phyloP scores from a whole-genome alignment of 2,329 filamentous ascomycete species.

The Thermochaetoides dissita region DNA sequence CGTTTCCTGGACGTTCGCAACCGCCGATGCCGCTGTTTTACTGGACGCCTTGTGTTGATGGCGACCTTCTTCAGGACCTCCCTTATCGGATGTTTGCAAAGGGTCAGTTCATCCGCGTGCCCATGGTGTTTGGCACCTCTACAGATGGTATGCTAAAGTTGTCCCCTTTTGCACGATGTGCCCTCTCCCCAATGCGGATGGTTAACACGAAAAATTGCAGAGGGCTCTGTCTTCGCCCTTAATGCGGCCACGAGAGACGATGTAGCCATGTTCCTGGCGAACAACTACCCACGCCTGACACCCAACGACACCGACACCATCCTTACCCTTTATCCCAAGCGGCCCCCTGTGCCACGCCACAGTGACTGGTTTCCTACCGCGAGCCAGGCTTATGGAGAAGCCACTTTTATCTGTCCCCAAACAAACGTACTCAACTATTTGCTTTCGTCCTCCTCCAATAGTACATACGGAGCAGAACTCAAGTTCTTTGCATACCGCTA shows the following conservation, averaged over 20 bases:
- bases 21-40: conserved; percentile 29
- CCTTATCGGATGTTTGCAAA: conserved; percentile 27
- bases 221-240: conserved; percentile 32
- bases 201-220: conserved; percentile 15
- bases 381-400: conserved; percentile 30
- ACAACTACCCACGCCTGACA: conserved; percentile 33
- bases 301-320: conserved; percentile 23
- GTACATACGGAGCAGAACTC: conserved; percentile 3
- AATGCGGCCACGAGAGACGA: conserved; percentile 23
- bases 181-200: background rate
- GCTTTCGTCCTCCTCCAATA: conserved; percentile 2
- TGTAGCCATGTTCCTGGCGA: conserved; percentile 26
- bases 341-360: conserved; percentile 23
- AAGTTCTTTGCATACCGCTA: conserved; percentile 34
- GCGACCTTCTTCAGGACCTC: conserved; percentile 28
- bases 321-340: conserved; percentile 25
- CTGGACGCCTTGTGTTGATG: conserved; percentile 38
- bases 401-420: conserved; percentile 31
- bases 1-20: conserved; percentile 25
- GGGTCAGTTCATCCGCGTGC: conserved; percentile 29
- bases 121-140: conserved; percentile 30
- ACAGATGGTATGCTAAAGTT: conserved; percentile 23
- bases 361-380: conserved; percentile 30
- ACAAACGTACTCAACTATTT: conserved; percentile 26
- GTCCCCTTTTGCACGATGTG: background rate